phyloP scores from a whole-genome alignment of 345 rosid species.

The Eutrema heterophyllum region DNA sequence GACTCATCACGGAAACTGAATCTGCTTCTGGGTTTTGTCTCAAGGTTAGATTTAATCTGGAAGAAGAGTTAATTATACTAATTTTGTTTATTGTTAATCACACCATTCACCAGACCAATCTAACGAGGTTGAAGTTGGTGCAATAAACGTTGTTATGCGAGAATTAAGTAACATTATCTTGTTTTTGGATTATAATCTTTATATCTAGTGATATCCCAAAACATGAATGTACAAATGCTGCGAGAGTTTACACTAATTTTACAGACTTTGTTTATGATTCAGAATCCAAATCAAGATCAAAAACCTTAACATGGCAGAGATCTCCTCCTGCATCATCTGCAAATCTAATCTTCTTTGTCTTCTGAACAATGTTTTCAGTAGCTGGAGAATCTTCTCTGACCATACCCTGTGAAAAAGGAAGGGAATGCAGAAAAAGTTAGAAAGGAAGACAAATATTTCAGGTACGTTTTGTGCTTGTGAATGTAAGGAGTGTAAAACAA shows the following conservation, averaged over 20 bases:
- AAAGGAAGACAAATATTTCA: neutral
- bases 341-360: slow-evolving; percentile 68
- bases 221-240: neutral
- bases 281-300: slow-evolving; percentile 43
- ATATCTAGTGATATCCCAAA: neutral
- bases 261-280: neutral
- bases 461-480: neutral
- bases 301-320: slow-evolving; percentile 72
- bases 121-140: neutral
- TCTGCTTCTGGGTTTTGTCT: too few relatives aligned
- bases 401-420: slow-evolving; percentile 41
- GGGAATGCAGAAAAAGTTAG: neutral
- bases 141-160: neutral
- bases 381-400: slow-evolving; percentile 33
- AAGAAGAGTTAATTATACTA: neutral
- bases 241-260: neutral
- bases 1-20: too few relatives aligned
- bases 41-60: neutral
- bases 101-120: neutral
- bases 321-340: slow-evolving; percentile 89
- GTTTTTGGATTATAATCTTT: neutral
- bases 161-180: neutral
- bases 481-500: slow-evolving; percentile 21
- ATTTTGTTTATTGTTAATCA: neutral
- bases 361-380: slow-evolving; percentile 32